Base-by-base conservation (phyloP, 23 red algal genomes). In the Chondrus crispus region DNA sequence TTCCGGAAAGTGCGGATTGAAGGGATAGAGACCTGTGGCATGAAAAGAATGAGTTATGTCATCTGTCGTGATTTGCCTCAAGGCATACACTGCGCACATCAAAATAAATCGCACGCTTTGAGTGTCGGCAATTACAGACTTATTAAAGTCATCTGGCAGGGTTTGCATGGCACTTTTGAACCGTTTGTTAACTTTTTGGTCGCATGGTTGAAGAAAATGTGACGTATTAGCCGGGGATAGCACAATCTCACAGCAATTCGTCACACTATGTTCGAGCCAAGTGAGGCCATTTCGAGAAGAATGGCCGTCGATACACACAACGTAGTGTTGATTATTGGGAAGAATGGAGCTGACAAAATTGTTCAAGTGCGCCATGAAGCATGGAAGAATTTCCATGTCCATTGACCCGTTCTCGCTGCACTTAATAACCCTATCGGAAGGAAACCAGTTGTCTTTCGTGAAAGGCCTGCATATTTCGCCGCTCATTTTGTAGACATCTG, bases 381-480 rank as follows among this genome's bases (percentile, higher is more conserved):
- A 32, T 30, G 58, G 58, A n/a, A 64, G 26, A 30, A 64, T 32
- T 5, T 64, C 58, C 35, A 30, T 64, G 24, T 64, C 24, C 26
- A 30, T 64, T n/a, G 58, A 64, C 58, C 58, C 58, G 28, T 76
- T 76, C 44, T 76, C 44, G n/a, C 7, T 76, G 71, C 71, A 43
- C 28, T 40, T 38, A 26, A 76, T 22, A 48, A 43, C 37, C 5
- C 39, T 38, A 43, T 76, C 5, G 44, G n/a, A 40, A 13, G 71
- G 8, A 76, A 46, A 76, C 71, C 5, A 76, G 8, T 38, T 38
- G 4, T 8, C n/a, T 8, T 76, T n/a, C n/a, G 71, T 38, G 28
- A 76, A 38, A 26, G 30, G 43, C 4, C 43, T 24, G 7, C 30
- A 5, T 43, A 38, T 48, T 46, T 38, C 37, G 44, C 28, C 5